Evolutionary conservation across 495 filamentous ascomycete genomes (phyloP).

Genomic region (Poronia punctata): DNA sequence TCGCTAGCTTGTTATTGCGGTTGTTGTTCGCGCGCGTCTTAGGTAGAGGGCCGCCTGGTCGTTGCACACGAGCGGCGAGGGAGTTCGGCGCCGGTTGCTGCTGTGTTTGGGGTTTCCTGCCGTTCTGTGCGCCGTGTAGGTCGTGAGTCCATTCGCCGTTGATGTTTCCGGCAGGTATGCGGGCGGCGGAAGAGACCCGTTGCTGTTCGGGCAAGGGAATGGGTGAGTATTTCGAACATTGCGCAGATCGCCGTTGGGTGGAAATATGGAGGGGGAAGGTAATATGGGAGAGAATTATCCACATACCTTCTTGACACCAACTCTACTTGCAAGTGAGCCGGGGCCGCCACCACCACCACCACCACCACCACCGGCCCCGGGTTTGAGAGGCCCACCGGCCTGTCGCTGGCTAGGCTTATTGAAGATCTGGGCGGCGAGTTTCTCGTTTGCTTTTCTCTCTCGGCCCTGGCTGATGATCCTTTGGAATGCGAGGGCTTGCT

Average conservation of each 20-base stretch:
- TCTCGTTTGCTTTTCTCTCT: conserved; percentile 61
- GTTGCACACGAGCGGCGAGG: conserved; percentile 37
- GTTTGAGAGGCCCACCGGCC: conserved; percentile 48
- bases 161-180: conserved; percentile 36
- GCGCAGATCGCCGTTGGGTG: too few species aligned
- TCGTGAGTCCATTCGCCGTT: conserved; percentile 55
- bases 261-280: too few species aligned
- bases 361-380: conserved; percentile 21
- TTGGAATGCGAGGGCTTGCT: conserved; percentile 51
- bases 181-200: conserved; percentile 32
- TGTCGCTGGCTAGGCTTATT: conserved; percentile 49
- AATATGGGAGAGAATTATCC: conserved; percentile 9
- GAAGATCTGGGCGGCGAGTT: conserved; percentile 65
- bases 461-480: conserved; percentile 62
- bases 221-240: not conserved
- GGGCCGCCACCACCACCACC: too few species aligned
- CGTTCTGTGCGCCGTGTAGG: conserved; percentile 31
- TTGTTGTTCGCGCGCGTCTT: conserved; percentile 21
- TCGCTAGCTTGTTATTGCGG: conserved; percentile 16
- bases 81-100: conserved; percentile 31
- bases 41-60: conserved; percentile 25
- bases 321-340: conserved; percentile 66
- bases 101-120: conserved; percentile 21
- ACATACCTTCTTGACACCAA: conserved; percentile 65
- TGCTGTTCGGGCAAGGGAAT: conserved; percentile 11